Evolutionary conservation across 2,329 filamentous ascomycete genomes (phyloP).

Genomic region (Blumeriella jaapii): DNA sequence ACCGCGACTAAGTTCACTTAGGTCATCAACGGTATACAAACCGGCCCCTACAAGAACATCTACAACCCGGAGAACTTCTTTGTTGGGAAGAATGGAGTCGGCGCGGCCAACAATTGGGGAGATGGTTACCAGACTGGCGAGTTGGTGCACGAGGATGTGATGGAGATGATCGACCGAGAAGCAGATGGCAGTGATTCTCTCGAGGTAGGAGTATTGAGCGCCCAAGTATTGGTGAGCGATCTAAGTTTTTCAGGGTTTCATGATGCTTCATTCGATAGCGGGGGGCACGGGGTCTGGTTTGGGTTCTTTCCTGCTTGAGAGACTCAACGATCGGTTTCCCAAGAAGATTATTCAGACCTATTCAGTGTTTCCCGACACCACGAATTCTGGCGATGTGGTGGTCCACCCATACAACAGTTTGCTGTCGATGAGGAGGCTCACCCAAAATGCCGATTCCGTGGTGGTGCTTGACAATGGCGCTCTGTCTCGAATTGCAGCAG

Average conservation of each 20-base stretch:
- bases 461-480: slow-evolving; percentile 96
- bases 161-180: slow-evolving; percentile 99
- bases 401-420: slow-evolving; percentile 98
- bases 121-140: slow-evolving; percentile 92
- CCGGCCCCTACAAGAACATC: slow-evolving; percentile 91
- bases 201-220: slow-evolving; percentile 44
- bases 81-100: slow-evolving; percentile 83
- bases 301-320: slow-evolving; percentile 86
- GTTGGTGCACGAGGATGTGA: slow-evolving; percentile 85
- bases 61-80: slow-evolving; percentile 99
- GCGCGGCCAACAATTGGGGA: slow-evolving; percentile 97
- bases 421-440: slow-evolving; percentile 78
- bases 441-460: slow-evolving; percentile 94
- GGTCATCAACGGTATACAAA: slow-evolving; percentile 88
- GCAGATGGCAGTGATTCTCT: slow-evolving; percentile 96
- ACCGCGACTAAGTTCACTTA: too few relatives aligned
- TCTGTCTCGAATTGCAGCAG: slow-evolving; percentile 83
- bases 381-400: slow-evolving; percentile 77
- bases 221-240: neutral
- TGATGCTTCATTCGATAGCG: slow-evolving; percentile 96
- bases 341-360: slow-evolving; percentile 99
- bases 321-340: slow-evolving; percentile 92
- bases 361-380: slow-evolving; percentile 93
- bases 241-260: slow-evolving; percentile 62
- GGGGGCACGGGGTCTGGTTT: slow-evolving; percentile 94